Conservation (phyloP, 345 rosid genomes). For the Gossypium bickii region DNA sequence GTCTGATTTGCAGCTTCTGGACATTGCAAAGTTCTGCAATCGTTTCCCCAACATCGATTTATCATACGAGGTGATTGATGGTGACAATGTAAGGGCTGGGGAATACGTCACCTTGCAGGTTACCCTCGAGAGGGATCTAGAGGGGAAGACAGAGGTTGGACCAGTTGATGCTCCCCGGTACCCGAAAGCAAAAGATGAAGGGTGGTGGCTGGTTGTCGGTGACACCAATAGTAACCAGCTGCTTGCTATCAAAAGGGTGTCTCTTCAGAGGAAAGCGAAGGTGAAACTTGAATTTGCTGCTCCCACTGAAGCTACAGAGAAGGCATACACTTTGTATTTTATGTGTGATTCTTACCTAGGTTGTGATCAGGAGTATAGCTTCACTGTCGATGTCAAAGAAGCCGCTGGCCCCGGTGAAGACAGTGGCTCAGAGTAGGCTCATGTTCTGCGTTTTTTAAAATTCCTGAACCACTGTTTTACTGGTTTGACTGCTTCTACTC, state of each 20-base stretch:
- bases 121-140: slow-evolving; percentile 67
- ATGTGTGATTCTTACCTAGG: slow-evolving; percentile 92
- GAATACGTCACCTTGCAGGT: slow-evolving; percentile 65
- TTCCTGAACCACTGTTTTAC: background rate
- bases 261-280: slow-evolving; percentile 68
- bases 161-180: slow-evolving; percentile 65
- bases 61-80: slow-evolving; percentile 54
- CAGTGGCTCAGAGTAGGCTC: slow-evolving; percentile 6
- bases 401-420: slow-evolving; percentile 29
- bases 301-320: slow-evolving; percentile 62
- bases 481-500: background rate
- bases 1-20: slow-evolving; percentile 59
- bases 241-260: slow-evolving; percentile 83
- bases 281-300: slow-evolving; percentile 81
- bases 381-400: slow-evolving; percentile 53
- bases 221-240: slow-evolving; percentile 74
- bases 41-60: slow-evolving; percentile 82
- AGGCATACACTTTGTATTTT: slow-evolving; percentile 59
- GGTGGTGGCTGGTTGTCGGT: slow-evolving; percentile 96
- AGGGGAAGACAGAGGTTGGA: slow-evolving; percentile 78
- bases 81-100: slow-evolving; percentile 50
- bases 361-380: slow-evolving; percentile 79
- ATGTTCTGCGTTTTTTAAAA: background rate
- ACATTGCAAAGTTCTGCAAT: slow-evolving; percentile 81
- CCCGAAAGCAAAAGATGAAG: slow-evolving; percentile 89